Conservation (phyloP, 805 yeast genomes). For the Saccharomycopsis oosterbeekiorum region DNA sequence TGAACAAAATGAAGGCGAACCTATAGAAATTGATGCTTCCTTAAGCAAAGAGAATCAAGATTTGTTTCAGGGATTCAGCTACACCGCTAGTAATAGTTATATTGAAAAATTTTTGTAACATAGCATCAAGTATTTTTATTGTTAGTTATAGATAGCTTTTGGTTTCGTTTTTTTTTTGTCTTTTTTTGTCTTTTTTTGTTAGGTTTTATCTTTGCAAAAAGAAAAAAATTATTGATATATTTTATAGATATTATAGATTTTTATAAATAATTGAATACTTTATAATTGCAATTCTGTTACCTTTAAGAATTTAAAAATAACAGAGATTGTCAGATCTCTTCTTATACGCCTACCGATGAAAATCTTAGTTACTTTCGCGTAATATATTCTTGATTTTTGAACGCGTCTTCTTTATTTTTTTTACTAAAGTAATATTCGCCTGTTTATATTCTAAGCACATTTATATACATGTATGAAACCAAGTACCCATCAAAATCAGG, state of each 20-base stretch:
- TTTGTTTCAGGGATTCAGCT: slow-evolving; percentile 30
- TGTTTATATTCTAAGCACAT: no score
- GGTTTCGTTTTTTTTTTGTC: background rate
- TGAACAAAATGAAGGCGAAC: background rate
- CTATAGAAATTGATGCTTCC: background rate
- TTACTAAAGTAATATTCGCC: no score
- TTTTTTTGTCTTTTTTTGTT: background rate
- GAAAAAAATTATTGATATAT: background rate
- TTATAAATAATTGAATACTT: background rate
- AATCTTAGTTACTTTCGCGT: no score
- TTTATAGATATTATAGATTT: background rate
- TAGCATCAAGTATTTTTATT: background rate
- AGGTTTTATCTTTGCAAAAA: background rate
- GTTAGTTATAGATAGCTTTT: background rate
- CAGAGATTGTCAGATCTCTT: no score
- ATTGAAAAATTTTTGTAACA: slow-evolving; percentile 21
- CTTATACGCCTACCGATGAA: no score
- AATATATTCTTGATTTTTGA: no score
- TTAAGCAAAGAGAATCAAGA: slow-evolving; percentile 11
- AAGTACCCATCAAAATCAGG: no score
- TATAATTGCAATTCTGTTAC: no score
- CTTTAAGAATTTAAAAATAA: no score
- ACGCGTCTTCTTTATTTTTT: no score
- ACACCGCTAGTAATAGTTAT: slow-evolving; percentile 29
- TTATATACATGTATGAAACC: no score